Base-by-base conservation (phyloP, 2,329 filamentous ascomycete species). In the Volutella citrinella region DNA sequence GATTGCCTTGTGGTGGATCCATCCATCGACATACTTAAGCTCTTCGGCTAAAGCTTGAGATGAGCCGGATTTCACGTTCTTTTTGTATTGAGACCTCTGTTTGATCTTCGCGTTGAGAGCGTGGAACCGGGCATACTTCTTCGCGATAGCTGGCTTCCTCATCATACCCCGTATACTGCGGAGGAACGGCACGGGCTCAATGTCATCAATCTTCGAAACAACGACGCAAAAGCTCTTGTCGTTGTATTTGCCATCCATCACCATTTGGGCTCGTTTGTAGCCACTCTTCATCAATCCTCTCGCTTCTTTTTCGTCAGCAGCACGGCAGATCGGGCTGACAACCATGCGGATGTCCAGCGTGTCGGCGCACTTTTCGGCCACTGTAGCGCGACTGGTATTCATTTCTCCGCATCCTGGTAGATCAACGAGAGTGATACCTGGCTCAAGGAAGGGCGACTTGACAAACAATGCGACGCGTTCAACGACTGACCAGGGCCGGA, bases 351-450 rank as follows among this genome's bases (percentile, higher is more conserved):
- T 42, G 8, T 54, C 47, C 0, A 63, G 34, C 0, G 27, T 32
- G 0, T 38, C n/a, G 5, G 48, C 48, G 13, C 40, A 49, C 0
- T 37, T 34, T 4, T 38, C 12, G 0, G 59, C 54, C 0, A 62
- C 32, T 0, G 38, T 28, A 0, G 48, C 48, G 3, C 61, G 55
- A 14, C 55, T 56, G 3, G 40, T 35, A 0, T 46, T 39, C 0
- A 39, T 36, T 13, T 79, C 75, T 1, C 69, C 67, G 0, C 73
- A 60, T 7, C 75, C 74, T 0, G 74, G 74, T 0, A 78, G 57
- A 39, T 78, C 72, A 1, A 76, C 72, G 5, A 78, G 56, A 0
- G 69, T 65, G 3, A 72, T 62, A 0, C 73, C 72, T 5, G 69
- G 65, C 1, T 61, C 62, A 1, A 78, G 50, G 1, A 72, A 63